A percentile compares a stretch with the other conserved stretches of the same genome.
These are phyloP conservation scores for Candida tetrigidarum DNA, from an alignment of 1,139 yeast genomes.

Conservation along the genomic window DNA sequence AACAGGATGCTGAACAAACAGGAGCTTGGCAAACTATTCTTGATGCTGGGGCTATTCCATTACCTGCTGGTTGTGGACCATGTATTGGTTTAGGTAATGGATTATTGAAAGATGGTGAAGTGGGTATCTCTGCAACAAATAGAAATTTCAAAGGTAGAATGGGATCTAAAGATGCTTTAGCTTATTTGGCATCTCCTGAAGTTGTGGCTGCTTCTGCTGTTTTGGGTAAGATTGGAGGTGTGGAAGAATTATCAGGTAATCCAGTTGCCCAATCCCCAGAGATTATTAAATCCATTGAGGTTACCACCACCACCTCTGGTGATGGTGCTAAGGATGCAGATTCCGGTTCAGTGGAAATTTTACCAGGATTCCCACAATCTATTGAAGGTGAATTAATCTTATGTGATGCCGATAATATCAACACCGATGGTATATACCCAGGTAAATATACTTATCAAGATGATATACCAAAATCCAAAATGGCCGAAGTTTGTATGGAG, in stretches of 20 bases:
- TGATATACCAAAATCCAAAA: slow-evolving; percentile 88
- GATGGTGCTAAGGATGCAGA: slow-evolving; percentile 32
- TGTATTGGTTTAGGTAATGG: slow-evolving; percentile 98
- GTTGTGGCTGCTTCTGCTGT: slow-evolving; percentile 98
- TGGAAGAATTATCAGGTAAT: slow-evolving; percentile 76
- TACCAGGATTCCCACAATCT: slow-evolving; percentile 88
- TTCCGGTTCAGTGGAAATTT: slow-evolving; percentile 60
- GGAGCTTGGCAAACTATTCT: slow-evolving; percentile 93
- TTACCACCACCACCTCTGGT: slow-evolving; percentile 24
- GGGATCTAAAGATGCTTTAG: slow-evolving; percentile 97
- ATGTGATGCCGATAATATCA: slow-evolving; percentile 97
- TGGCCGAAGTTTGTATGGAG: slow-evolving; percentile 99
- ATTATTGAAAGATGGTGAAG: slow-evolving; percentile 90
- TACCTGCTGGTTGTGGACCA: slow-evolving; percentile 99
- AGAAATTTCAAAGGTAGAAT: slow-evolving; percentile 98
- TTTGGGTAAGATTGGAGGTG: slow-evolving; percentile 90
- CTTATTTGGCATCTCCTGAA: slow-evolving; percentile 96
- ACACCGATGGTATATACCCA: slow-evolving; percentile 98
- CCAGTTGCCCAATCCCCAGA: slow-evolving; percentile 50
- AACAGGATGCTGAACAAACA: slow-evolving; percentile 82
- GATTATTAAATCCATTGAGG: slow-evolving; percentile 51
- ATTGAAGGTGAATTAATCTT: slow-evolving; percentile 91
- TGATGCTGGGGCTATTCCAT: slow-evolving; percentile 92
- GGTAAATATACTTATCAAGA: slow-evolving; percentile 99
- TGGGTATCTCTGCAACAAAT: slow-evolving; percentile 97